Base-by-base conservation (phyloP, 345 rosid genomes). In the Arabis alpina region DNA sequence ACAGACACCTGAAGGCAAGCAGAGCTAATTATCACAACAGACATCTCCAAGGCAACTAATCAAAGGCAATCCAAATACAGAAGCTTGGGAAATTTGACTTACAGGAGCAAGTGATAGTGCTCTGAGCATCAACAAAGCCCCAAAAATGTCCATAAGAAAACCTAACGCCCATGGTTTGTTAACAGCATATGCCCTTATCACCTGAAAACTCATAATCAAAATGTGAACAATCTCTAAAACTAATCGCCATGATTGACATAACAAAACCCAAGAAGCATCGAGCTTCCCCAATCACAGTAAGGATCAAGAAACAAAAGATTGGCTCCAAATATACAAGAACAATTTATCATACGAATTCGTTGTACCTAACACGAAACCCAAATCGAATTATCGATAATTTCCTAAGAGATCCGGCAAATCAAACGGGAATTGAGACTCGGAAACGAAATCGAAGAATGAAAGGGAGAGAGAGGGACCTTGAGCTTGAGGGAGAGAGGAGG, bases 401-500 rank as follows among this genome's bases (percentile, higher is more conserved):
- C n/a, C n/a, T n/a, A n/a, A 45, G 56, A 69, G 74, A 61, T 75
- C 64, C 8, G 44, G 10, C 52, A 2, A 49, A 56, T 41, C 47
- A 66, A 56, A 48, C 9, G 2, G 15, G 6, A 40, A 47, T 14
- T n/a, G 10, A 61, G 36, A 71, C 3, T 52, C 37, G 27, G 75
- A 27, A n/a, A 37, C 0, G 45, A 53, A 60, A 57, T 9, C 34
- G 11, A 32, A 30, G 58, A 39, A 48, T 2, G 59, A 64, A 47
- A 10, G 30, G 42, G 16, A 34, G 32, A 45, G 58, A 41, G 49
- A 64, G 48, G 41, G 71, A 65, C 98, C 98, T 93, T 91, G 75
- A 93, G 88, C 84, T 91, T 94, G 83, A 94, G 88, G 57, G 99
- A 94, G 69, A 91, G 96, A 74, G 97, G 99, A 62, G 97, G 97